phyloP scores from a whole-genome alignment of 805 yeast genomes.

The Barnettozyma siamensis region DNA sequence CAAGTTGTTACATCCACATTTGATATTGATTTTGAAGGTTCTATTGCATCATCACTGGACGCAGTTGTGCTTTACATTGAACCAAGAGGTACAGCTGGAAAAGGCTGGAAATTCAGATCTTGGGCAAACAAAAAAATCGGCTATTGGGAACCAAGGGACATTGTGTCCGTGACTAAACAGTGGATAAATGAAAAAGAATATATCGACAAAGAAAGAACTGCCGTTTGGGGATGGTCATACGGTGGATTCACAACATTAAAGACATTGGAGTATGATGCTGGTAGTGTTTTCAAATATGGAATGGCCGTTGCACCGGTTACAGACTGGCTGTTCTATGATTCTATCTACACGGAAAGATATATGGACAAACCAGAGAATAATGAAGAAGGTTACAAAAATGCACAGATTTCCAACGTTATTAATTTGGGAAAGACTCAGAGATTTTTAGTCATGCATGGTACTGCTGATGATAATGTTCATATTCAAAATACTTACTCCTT shows the following conservation, averaged over 20 bases:
- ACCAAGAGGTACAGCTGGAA: conserved; percentile 94
- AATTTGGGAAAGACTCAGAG: conserved; percentile 53
- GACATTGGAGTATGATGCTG: conserved; percentile 75
- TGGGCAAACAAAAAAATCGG: conserved; percentile 80
- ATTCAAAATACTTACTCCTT: conserved; percentile 81
- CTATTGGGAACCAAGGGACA: conserved; percentile 78
- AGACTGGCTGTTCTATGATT: conserved; percentile 87
- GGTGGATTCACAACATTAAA: conserved; percentile 93
- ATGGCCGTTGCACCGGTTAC: conserved; percentile 98
- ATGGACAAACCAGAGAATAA: conserved; percentile 79
- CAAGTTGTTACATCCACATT: conserved; percentile 66
- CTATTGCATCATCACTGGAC: conserved; percentile 67
- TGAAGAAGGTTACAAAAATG: conserved; percentile 51
- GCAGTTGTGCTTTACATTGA: conserved; percentile 91
- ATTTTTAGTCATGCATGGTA: conserved; percentile 90
- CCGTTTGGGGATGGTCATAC: conserved; percentile 98
- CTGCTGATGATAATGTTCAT: conserved; percentile 97
- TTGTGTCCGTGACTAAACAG: conserved; percentile 67
- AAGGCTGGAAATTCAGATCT: conserved; percentile 71
- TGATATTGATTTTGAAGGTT: conserved; percentile 60
- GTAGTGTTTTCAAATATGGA: conserved; percentile 75
- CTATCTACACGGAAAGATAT: conserved; percentile 91
- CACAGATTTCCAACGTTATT: conserved; percentile 52
- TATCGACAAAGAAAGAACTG: conserved; percentile 61
- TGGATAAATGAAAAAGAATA: conserved; percentile 41